Percentiles rank a stretch among this genome's conserved stretches.
phyloP scores from a whole-genome alignment of 2,329 filamentous ascomycete species.

The Ophiocordyceps camponoti-floridani region DNA sequence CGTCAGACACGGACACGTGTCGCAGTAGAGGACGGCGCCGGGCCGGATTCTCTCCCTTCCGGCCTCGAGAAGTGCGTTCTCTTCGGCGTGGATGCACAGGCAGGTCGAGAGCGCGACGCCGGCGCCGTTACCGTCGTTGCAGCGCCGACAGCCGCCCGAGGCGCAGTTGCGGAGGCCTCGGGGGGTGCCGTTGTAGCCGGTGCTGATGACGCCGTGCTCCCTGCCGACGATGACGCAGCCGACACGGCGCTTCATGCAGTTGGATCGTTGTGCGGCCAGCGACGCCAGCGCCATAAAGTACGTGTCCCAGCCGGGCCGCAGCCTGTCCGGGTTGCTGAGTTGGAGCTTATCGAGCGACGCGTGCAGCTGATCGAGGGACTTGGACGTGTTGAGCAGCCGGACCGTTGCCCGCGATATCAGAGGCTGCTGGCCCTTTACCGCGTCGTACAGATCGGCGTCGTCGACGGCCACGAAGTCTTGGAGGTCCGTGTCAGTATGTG shows the following conservation, averaged over 20 bases:
- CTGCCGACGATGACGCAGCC: constrained; percentile 77
- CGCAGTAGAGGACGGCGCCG: constrained; percentile 74
- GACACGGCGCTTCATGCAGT: constrained; percentile 96
- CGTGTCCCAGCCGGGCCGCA: constrained; percentile 84
- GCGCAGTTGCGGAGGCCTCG: constrained; percentile 77
- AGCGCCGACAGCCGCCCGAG: constrained; percentile 77
- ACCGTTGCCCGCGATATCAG: constrained; percentile 70
- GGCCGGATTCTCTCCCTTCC: constrained; percentile 77
- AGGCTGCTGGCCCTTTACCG: constrained; percentile 46
- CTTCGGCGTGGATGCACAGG: constrained; percentile 92
- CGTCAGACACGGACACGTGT: constrained; percentile 91
- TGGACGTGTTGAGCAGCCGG: constrained; percentile 70
- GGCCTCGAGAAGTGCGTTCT: constrained; percentile 90
- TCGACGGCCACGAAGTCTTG: constrained; percentile 38
- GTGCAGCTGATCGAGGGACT: constrained; percentile 53
- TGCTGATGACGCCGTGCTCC: constrained; percentile 75
- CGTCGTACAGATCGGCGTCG: constrained; percentile 61
- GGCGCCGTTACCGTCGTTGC: constrained; percentile 54
- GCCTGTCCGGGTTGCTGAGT: constrained; percentile 57
- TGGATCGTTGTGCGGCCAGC: constrained; percentile 74
- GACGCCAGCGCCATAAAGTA: constrained; percentile 98
- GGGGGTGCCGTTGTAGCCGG: constrained; percentile 96
- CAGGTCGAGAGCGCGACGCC: constrained; percentile 71
- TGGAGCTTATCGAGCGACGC: constrained; percentile 56
- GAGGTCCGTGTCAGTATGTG: constrained; percentile 19